Base-by-base conservation (phyloP, 495 filamentous ascomycete genomes). In the Penicillium atrosanguineum region DNA sequence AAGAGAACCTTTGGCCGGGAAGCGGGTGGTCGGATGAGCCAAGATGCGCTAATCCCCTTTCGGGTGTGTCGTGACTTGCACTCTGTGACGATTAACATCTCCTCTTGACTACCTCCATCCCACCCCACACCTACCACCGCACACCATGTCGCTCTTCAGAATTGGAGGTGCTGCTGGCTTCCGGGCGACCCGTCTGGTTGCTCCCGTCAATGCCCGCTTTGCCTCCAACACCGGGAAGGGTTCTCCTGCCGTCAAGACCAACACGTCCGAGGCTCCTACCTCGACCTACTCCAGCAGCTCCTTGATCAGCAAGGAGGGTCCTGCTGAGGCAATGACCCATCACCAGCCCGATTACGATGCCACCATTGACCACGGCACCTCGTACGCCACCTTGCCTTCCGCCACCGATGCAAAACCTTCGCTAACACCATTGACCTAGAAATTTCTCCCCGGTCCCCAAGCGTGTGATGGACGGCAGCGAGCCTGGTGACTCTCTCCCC, bases 401-500 rank as follows among this genome's bases (percentile, higher is more conserved):
- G 15, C 49, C 20, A 18, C 37, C 46, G 12, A 28, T 34, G 41
- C 44, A 51, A 37, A 53, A 40, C 28, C 29, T n/a, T 36, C 40
- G 43, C 68, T 72, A 61, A 73, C 52, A 42, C 42, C 20, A 38
- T 56, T 44, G 44, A 38, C 52, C 14, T 31, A 96, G 92, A 47
- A 81, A 80, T 66, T 98, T 90, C 75, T 95, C 93, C 29, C 93
- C 90, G 20, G 83, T 96, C 40, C 91, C 94, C 50, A 89, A 85
- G 75, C 79, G 84, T 52, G 84, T 95, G 45, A 90, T 95, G 83
- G 87, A 92, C 69, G 92, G 91, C 59, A 94, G 88, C 68, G 91
- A 96, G 71, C 83, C 87, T n/a, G 83, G 80, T 29, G 82, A 84
- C 8, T 69, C 84, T 47, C 76, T 91, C 21, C 82, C 91, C 14